Evolutionary conservation across 2,329 filamentous ascomycete species (phyloP), one percentile per base, ranked within the genome.

Genomic region (Paraphaeosphaeria sporulosa): DNA sequence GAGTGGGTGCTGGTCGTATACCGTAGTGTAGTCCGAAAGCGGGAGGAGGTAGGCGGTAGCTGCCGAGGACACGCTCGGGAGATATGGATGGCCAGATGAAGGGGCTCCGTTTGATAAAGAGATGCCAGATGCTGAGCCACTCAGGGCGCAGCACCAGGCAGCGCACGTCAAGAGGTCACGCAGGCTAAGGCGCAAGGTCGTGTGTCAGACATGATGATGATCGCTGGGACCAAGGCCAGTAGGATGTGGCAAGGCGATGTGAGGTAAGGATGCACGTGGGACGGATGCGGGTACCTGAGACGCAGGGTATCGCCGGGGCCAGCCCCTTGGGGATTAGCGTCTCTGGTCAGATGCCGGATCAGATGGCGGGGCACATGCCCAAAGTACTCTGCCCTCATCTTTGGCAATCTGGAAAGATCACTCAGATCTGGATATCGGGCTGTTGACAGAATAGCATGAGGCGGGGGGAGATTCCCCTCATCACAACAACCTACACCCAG

Each of bases 131-230:
- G 58, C 58, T 62, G 61, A 71, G 69, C 74, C 74, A 76, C 64
- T 76, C 67, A 74, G 52, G 70, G 67, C 72, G 72, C 72, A 70
- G 73, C 55, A 47, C 56, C 61, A 60, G 72, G 55, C 66, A 65
- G 62, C 64, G 63, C 65, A 66, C 60, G 58, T 56, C 38, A 32
- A 50, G 25, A 57, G 65, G 69, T 75, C 75, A 76, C 64, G 70
- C 68, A 64, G 60, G 57, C 43, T 61, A 43, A 34, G 44, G n/a
- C 27, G 47, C 49, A 58, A 61, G 54, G 62, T 58, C 52, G 59
- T 60, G 69, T 72, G 65, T 71, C 67, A 72, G 65, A 68, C 70
- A 69, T 72, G 51, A 74, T 73, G 67, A 65, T 61, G 67, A 76
- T 75, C 70, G 58, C 51, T 68, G 57, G 57, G 57, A 54, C 34